A percentile compares a stretch with the other conserved stretches of the same genome.
Conservation (phyloP, 164 flowering plant genomes). For the Santalum album region DNA sequence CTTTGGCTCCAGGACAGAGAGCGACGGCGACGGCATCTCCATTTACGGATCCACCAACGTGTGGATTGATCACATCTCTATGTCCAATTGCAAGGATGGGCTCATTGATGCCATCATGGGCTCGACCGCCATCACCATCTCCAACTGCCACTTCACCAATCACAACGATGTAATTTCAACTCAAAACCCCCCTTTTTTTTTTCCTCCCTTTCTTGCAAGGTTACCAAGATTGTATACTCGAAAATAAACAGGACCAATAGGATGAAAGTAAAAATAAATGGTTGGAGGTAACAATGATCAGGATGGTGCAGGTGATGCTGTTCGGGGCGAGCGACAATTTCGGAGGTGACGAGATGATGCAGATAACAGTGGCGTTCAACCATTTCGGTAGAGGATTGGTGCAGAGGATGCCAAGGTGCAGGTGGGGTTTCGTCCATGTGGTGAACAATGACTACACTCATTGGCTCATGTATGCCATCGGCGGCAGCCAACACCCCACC, state of each 20-base stretch:
- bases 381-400: conserved; percentile 50
- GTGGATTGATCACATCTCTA: conserved; percentile 60
- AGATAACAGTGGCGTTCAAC: conserved; percentile 52
- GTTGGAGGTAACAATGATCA: neutral
- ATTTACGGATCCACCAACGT: conserved; percentile 38
- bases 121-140: conserved; percentile 57
- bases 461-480: conserved; percentile 64
- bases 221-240: too few relatives aligned
- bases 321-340: conserved; percentile 41
- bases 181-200: too few relatives aligned
- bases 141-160: conserved; percentile 42
- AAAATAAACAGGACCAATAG: too few relatives aligned
- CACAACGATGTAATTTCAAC: conserved; percentile 28
- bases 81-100: conserved; percentile 39
- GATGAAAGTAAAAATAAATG: neutral
- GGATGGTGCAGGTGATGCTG: conserved; percentile 32
- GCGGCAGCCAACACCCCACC: conserved; percentile 47
- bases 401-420: conserved; percentile 58
- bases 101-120: conserved; percentile 42
- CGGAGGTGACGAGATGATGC: conserved; percentile 29
- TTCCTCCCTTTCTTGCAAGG: too few relatives aligned
- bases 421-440: conserved; percentile 54
- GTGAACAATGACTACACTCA: conserved; percentile 67
- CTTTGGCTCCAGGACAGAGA: conserved; percentile 21
- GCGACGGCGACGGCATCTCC: conserved; percentile 55